These are phyloP conservation scores for Candida maltosa DNA, from an alignment of 805 yeast species.

Conservation along the genomic window DNA sequence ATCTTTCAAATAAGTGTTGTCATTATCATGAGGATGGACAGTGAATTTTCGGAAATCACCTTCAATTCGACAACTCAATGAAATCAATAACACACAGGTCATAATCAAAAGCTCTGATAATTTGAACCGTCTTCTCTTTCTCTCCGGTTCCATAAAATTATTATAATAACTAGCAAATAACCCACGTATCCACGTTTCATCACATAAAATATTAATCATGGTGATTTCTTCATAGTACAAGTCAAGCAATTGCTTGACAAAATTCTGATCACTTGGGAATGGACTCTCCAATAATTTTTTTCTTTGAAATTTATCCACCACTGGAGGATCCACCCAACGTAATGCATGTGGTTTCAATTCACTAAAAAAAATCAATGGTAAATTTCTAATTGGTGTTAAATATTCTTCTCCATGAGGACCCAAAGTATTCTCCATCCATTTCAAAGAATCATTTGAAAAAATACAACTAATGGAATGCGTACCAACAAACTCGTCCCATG, in stretches of 20 bases:
- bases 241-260: constrained; percentile 25
- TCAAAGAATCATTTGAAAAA: constrained; percentile 30
- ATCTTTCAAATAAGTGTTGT: background rate
- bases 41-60: too few relatives aligned
- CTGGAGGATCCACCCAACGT: constrained; percentile 31
- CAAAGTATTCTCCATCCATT: constrained; percentile 26
- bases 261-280: constrained; percentile 19
- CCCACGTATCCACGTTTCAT: constrained; percentile 11
- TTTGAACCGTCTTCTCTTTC: constrained; percentile 14
- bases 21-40: background rate
- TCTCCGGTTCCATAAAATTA: constrained; percentile 7
- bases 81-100: constrained; percentile 25
- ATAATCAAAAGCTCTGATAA: constrained; percentile 32
- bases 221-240: constrained; percentile 19
- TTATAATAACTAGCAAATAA: constrained; percentile 25
- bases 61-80: constrained; percentile 21
- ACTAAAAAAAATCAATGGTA: constrained; percentile 23
- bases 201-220: constrained; percentile 19
- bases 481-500: constrained; percentile 25
- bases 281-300: constrained; percentile 20
- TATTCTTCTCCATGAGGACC: constrained; percentile 17
- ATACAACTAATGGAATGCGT: constrained; percentile 34
- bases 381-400: constrained; percentile 23
- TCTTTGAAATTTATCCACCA: constrained; percentile 16
- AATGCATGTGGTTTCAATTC: constrained; percentile 14